Conservation (phyloP, 805 yeast genomes). For the Ogataea haglerorum region DNA sequence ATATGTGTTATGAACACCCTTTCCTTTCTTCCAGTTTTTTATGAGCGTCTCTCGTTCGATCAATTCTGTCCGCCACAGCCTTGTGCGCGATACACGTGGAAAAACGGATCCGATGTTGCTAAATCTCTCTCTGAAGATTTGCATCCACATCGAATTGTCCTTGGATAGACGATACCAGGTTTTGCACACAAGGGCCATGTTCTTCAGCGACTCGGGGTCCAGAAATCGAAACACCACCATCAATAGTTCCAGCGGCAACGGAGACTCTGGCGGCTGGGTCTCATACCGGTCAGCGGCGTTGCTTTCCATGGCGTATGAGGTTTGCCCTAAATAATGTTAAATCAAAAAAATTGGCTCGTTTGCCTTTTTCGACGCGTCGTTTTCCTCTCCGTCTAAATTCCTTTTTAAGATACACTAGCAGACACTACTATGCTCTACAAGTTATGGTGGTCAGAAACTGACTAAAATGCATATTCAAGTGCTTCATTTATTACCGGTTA, state of each 20-base stretch:
- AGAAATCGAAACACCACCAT: constrained; percentile 43
- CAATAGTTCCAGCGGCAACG: constrained; percentile 43
- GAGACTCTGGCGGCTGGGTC: neutral
- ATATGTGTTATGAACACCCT: constrained; percentile 24
- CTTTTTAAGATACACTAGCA: neutral
- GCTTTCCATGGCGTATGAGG: neutral
- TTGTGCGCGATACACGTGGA: constrained; percentile 42
- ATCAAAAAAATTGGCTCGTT: neutral
- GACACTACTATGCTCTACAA: neutral
- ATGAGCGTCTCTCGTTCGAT: constrained; percentile 35
- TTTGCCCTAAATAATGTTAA: neutral
- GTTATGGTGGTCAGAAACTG: no score
- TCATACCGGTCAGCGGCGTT: neutral
- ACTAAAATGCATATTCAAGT: no score
- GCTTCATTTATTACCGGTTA: no score
- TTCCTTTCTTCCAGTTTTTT: constrained; percentile 39
- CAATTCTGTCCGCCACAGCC: constrained; percentile 47
- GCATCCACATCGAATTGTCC: constrained; percentile 47
- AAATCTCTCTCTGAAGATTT: constrained; percentile 40
- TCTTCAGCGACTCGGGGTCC: constrained; percentile 42
- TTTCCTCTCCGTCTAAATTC: neutral
- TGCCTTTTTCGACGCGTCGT: neutral
- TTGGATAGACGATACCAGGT: constrained; percentile 44
- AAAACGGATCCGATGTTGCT: constrained; percentile 34
- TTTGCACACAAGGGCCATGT: constrained; percentile 43